Percentiles rank a stretch among this genome's conserved stretches.
Evolutionary conservation across 140 eudicot species (phyloP).

Genomic region (Cichorium intybus): DNA sequence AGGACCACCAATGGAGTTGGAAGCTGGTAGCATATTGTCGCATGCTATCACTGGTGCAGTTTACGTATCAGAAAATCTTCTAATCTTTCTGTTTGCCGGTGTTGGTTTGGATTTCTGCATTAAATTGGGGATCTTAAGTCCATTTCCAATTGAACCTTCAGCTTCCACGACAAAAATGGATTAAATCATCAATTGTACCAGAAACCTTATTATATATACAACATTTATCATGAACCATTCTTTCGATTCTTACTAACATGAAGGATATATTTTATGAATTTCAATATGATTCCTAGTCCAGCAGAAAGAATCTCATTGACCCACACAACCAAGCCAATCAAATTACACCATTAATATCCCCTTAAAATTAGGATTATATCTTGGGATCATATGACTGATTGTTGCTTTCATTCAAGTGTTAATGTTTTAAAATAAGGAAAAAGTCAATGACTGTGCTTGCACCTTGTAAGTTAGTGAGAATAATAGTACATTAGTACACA

Average conservation of each 20-base stretch:
- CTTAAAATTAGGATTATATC: constrained; percentile 10
- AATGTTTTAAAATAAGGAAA: background rate
- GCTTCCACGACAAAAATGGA: constrained; percentile 16
- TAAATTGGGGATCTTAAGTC: constrained; percentile 66
- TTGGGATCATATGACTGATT: constrained; percentile 25
- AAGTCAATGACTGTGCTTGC: constrained; percentile 34
- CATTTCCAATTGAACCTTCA: constrained; percentile 69
- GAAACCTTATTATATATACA: constrained; percentile 16
- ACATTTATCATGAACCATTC: constrained; percentile 8
- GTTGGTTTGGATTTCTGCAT: constrained; percentile 83
- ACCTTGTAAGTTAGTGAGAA: constrained; percentile 31
- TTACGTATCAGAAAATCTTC: constrained; percentile 67
- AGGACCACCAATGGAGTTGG: constrained; percentile 68
- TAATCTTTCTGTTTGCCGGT: constrained; percentile 77
- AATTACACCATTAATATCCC: constrained; percentile 11
- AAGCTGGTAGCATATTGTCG: constrained; percentile 47
- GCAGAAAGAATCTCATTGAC: constrained; percentile 36
- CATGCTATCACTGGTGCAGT: constrained; percentile 70
- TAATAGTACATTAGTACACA: constrained; percentile 7
- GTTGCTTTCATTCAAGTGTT: background rate
- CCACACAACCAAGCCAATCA: constrained; percentile 47
- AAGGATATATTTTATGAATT: background rate
- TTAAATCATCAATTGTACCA: constrained; percentile 17
- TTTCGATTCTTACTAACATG: constrained; percentile 10
- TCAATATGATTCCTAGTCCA: too few species aligned